Evolutionary conservation across 176 grass and related monocot species (phyloP).

Genomic region (Aegilops tauschii): DNA sequence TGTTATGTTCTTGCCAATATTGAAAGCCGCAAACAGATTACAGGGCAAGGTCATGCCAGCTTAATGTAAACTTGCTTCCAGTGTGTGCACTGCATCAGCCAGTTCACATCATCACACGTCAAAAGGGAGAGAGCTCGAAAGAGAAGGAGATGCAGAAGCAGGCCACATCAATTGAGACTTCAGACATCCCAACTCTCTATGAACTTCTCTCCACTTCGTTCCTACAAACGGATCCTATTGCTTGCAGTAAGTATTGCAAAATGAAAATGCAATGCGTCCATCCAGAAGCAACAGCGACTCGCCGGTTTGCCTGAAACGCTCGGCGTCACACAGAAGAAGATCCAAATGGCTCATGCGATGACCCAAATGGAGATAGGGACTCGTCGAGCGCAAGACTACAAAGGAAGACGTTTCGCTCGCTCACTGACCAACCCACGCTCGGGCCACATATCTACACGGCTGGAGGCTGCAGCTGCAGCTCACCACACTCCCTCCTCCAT

Average conservation of each 20-base stretch:
- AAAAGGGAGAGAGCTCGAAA: too few species aligned
- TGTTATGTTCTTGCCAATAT: too few species aligned
- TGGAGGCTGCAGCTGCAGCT: not conserved
- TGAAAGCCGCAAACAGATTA: too few species aligned
- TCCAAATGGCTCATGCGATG: not conserved
- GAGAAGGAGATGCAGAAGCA: too few species aligned
- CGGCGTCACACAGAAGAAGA: not conserved
- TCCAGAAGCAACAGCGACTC: not conserved
- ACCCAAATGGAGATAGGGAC: not conserved
- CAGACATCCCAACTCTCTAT: too few species aligned
- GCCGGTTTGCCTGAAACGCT: not conserved
- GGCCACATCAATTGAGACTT: too few species aligned
- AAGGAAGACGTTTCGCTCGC: not conserved
- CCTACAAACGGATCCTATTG: not conserved
- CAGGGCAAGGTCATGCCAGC: too few species aligned
- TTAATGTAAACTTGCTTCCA: too few species aligned
- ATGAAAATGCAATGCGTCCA: not conserved
- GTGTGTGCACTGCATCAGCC: too few species aligned
- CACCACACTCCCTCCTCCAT: conserved; percentile 2
- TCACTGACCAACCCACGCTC: not conserved
- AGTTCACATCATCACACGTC: too few species aligned
- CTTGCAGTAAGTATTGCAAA: too few species aligned
- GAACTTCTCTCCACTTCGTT: not conserved
- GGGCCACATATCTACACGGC: conserved; percentile 28
- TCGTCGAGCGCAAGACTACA: not conserved